phyloP scores from a whole-genome alignment of 2,329 filamentous ascomycete species.

The Venturia nashicola region DNA sequence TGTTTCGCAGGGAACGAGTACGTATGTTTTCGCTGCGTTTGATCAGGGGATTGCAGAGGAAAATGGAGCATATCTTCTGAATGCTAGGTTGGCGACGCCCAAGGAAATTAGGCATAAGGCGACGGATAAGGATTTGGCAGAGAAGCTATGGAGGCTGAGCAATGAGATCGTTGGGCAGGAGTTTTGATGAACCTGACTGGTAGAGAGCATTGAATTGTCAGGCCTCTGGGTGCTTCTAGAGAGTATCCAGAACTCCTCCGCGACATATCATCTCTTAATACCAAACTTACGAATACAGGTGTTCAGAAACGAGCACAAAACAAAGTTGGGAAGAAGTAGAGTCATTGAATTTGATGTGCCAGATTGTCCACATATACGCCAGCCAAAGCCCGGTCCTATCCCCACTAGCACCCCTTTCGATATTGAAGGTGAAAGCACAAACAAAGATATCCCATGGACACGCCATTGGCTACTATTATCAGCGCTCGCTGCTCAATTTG shows the following conservation, averaged over 20 bases:
- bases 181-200: not conserved
- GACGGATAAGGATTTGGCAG: not conserved
- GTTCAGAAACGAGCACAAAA: not conserved
- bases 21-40: conserved; percentile 4
- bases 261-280: too few species aligned
- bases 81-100: not conserved
- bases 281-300: too few species aligned
- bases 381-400: not conserved
- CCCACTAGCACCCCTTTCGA: not conserved
- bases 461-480: not conserved
- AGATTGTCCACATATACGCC: not conserved
- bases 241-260: too few species aligned
- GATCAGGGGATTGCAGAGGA: not conserved
- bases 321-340: not conserved
- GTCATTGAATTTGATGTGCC: not conserved
- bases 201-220: too few species aligned
- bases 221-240: too few species aligned
- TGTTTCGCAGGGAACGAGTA: not conserved
- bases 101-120: not conserved
- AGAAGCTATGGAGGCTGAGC: conserved; percentile 11
- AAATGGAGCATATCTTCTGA: conserved; percentile 2
- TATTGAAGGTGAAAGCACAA: not conserved
- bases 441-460: not conserved
- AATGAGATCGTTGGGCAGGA: conserved; percentile 10
- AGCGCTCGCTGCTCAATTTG: not conserved